Evolutionary conservation across 805 yeast species (phyloP), one percentile per base, ranked within the genome.

Genomic region (Candida easanensis): DNA sequence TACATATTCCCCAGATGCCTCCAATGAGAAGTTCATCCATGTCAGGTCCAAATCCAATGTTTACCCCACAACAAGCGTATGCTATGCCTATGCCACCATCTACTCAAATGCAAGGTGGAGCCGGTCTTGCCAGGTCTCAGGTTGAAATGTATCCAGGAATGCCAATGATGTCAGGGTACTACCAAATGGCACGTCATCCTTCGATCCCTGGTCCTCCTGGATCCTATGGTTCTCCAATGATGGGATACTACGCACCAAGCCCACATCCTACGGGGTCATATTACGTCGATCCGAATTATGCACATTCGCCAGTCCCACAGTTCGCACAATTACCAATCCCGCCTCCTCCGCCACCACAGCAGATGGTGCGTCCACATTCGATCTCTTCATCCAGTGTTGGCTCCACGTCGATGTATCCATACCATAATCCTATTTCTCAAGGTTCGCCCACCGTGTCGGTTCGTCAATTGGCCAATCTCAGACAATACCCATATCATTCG

Each of bases 401-500:
- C 3, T 32, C 40, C 3, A 20, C 45, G 4, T 40, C 42, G 23
- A 17, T 34, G 36, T 33, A 13, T 7, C 21, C 36, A 8, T 22
- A 21, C 25, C 26, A 20, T 15, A 13, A 18, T 15, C 14, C 43
- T 4, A 30, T 33, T 14, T 32, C 44, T 4, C 46, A 25, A 19
- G 38, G 39, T 1, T 49, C 52, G 5, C 50, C 52, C 22, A 44
- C 52, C 10, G 36, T 49, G 3, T 54, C 60, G 4, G 41, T 48
- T 19, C 45, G 57, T 10, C 42, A 50, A n/a, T 14, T 52, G 16
- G 40, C 33, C 0, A 45, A 48, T 15, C 33, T 56, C 10, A 51
- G 53, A 33, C 61, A 56, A 35, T 54, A 54, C 26, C 57, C 59
- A 1, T 54, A 54, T 27, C 55, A 52, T 22, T 48, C 47, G 5